These are phyloP conservation scores for Phylloporus rhodoxanthus DNA, from an alignment of 768 basidiomycete species.

Conservation along the genomic window DNA sequence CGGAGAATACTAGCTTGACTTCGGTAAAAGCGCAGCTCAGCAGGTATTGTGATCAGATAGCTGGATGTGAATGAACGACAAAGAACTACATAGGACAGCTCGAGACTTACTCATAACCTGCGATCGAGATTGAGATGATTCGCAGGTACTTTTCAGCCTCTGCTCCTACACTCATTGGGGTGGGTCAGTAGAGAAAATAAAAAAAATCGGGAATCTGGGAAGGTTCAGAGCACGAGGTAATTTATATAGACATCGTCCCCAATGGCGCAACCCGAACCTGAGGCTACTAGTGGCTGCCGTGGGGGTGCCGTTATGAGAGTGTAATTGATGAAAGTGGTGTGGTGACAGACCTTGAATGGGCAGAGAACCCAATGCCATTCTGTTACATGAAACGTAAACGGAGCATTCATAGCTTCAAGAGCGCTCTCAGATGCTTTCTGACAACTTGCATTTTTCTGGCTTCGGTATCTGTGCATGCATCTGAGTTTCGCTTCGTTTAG, in stretches of 20 bases:
- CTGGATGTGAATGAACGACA: slow-evolving; percentile 12
- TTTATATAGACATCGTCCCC: slow-evolving; percentile 15
- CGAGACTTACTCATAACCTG: slow-evolving; percentile 33
- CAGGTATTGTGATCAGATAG: slow-evolving; percentile 31
- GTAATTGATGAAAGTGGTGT: background rate
- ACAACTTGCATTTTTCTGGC: background rate
- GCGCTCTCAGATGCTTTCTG: background rate
- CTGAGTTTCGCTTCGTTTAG: background rate
- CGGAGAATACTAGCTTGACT: slow-evolving; percentile 23
- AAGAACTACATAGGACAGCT: background rate
- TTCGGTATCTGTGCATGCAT: background rate
- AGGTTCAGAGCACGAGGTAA: background rate
- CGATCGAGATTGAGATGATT: slow-evolving; percentile 33
- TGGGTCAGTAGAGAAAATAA: background rate
- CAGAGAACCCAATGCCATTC: background rate
- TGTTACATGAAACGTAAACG: slow-evolving; percentile 6
- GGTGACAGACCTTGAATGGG: slow-evolving; percentile 1
- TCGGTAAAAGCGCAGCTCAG: slow-evolving; percentile 31
- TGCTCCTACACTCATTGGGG: slow-evolving; percentile 15
- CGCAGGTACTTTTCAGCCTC: slow-evolving; percentile 31
- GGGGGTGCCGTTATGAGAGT: slow-evolving; percentile 16
- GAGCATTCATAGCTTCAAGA: background rate
- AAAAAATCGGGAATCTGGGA: background rate
- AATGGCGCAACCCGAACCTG: background rate
- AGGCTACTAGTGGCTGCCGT: background rate